phyloP scores from a whole-genome alignment of 495 filamentous ascomycete genomes.

The Monascus purpureus region DNA sequence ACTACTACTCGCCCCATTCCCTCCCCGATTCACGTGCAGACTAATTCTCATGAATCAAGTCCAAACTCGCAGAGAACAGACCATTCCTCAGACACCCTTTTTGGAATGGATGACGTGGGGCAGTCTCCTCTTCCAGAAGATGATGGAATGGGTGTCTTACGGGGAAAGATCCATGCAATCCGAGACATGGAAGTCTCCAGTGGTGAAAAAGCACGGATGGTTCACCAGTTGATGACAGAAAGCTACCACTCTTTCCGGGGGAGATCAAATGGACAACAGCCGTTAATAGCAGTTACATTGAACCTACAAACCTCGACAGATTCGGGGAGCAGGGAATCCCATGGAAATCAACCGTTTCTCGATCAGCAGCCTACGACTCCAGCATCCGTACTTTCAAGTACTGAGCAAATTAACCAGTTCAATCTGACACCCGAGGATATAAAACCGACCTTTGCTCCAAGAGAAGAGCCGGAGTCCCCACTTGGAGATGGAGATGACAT shows the following conservation, averaged over 20 bases:
- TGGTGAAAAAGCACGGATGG: slow-evolving; percentile 63
- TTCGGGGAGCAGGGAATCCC: slow-evolving; percentile 21
- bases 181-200: slow-evolving; percentile 46
- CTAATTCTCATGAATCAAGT: neutral
- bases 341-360: slow-evolving; percentile 11
- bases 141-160: slow-evolving; percentile 73
- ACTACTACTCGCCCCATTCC: no score
- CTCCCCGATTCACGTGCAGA: neutral
- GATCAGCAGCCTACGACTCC: slow-evolving; percentile 18
- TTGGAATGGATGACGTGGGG: slow-evolving; percentile 9
- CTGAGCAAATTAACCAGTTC: slow-evolving; percentile 38
- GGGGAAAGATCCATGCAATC: slow-evolving; percentile 66
- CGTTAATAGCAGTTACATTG: no score
- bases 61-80: slow-evolving; percentile 1
- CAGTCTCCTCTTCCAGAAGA: slow-evolving; percentile 60
- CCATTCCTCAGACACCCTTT: slow-evolving; percentile 1
- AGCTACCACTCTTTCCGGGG: slow-evolving; percentile 45
- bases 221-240: slow-evolving; percentile 75
- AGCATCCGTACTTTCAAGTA: slow-evolving; percentile 14
- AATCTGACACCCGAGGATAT: slow-evolving; percentile 60
- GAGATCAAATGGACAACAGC: slow-evolving; percentile 16
- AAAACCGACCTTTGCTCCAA: slow-evolving; percentile 51
- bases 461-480: slow-evolving; percentile 24
- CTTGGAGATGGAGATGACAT: slow-evolving; percentile 30
- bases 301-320: slow-evolving; percentile 19